Evolutionary conservation across 192 early-diverging fungal species (phyloP).

Genomic region (Geranomyces variabilis): DNA sequence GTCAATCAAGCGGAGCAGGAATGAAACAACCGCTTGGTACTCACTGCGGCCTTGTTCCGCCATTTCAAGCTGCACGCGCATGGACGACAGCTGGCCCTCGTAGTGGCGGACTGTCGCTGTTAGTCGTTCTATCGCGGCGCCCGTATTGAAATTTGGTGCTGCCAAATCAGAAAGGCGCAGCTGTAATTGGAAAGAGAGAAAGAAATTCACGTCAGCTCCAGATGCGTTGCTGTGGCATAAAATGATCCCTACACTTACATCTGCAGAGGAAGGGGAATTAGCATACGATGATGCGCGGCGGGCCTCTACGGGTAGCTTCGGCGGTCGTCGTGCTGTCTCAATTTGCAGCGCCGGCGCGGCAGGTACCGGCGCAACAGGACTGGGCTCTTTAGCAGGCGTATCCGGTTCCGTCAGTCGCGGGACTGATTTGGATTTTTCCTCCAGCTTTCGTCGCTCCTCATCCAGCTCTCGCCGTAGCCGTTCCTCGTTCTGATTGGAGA

Average conservation of each 20-base stretch:
- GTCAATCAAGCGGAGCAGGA: no score
- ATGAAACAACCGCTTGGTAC: no score
- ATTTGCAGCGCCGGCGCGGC: neutral
- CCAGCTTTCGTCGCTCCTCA: neutral
- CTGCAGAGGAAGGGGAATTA: neutral
- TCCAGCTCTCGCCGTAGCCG: constrained; percentile 11
- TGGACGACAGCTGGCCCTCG: constrained; percentile 67
- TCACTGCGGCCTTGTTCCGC: constrained; percentile 62
- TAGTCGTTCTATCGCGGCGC: constrained; percentile 64
- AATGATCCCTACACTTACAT: neutral
- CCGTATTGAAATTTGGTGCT: constrained; percentile 25
- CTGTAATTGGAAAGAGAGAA: neutral
- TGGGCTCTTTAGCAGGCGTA: neutral
- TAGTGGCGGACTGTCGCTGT: constrained; percentile 61
- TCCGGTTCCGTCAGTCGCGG: neutral
- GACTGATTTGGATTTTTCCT: neutral
- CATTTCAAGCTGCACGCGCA: constrained; percentile 67
- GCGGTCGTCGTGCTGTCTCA: neutral
- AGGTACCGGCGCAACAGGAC: no score
- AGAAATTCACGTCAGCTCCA: neutral
- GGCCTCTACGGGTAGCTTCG: neutral
- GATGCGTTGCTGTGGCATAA: neutral
- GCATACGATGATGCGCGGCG: neutral
- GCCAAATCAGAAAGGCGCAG: neutral
- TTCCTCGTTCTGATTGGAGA: neutral